Base-by-base conservation (phyloP, 2,329 filamentous ascomycete genomes). In the Capronia epimyces region DNA sequence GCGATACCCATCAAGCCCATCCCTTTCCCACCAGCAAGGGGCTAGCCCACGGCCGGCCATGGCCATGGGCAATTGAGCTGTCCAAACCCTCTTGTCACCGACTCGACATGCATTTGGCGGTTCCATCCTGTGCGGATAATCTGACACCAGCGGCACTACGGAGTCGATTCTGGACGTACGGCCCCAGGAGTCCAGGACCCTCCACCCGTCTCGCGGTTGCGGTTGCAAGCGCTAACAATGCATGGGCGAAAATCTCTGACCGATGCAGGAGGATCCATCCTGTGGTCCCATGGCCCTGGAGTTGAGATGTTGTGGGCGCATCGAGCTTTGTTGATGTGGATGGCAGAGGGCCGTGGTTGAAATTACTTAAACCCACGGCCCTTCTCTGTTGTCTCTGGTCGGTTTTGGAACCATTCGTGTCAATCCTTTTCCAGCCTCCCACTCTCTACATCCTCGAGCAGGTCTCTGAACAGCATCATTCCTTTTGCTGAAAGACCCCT, bases 391-490 rank as follows among this genome's bases (percentile, higher is more conserved):
- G 41, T 29, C 18, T 21, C 45, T 54, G 56, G 53, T 49, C 56
- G 47, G 36, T 48, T 56, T 55, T 39, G 52, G 50, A 59, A 51
- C 40, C 31, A 29, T 46, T 50, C 46, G 37, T 51, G 57, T 59
- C 57, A 55, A 58, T 59, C 57, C 43, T 58, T 31, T 18, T 50
- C 34, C 27, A 37, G 36, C 34, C 43, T 31, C 44, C 40, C 43
- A 29, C 47, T 52, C 37, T 44, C 31, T 13, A 43, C 37, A 49
- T 13, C 29, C 43, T 57, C 55, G 59, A 60, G 59, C 59, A 57
- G 59, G 59, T 55, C 56, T 62, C 59, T 55, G 36, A 55, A 48
- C 56, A 60, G 59, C 59, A 62, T 60, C 59, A 62, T 56, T 62
- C 59, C 46, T 62, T 32, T 62, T 59, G 59, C 59, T 62, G 56